Evolutionary conservation across 2,329 filamentous ascomycete species (phyloP).

Genomic region (Gremmenia infestans): DNA sequence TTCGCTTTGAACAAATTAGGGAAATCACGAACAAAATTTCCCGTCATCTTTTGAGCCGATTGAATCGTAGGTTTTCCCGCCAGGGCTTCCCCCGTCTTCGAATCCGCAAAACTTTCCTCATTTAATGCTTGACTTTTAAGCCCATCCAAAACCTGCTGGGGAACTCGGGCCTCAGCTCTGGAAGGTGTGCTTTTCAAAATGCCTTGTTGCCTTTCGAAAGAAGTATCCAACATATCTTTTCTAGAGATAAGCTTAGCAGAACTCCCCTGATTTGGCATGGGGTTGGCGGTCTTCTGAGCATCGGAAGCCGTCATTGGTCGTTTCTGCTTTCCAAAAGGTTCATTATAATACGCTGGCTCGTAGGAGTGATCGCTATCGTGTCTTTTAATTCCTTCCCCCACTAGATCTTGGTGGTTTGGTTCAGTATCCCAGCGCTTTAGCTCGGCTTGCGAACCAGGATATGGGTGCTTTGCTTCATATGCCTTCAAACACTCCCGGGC

Average conservation of each 20-base stretch:
- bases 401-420: neutral
- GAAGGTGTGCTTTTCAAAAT: too few species aligned
- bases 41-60: constrained; percentile 34
- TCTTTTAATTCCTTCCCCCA: too few species aligned
- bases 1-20: constrained; percentile 45
- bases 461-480: constrained; percentile 31
- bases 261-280: neutral
- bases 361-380: neutral
- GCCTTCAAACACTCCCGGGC: constrained; percentile 33
- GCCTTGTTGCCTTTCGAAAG: constrained; percentile 16
- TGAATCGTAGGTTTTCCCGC: neutral
- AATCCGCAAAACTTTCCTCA: neutral
- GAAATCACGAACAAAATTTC: constrained; percentile 47
- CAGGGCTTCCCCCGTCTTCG: neutral
- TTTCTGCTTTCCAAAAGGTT: constrained; percentile 21
- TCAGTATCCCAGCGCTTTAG: neutral
- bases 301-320: neutral
- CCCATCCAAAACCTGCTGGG: too few species aligned
- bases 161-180: too few species aligned
- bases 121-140: too few species aligned
- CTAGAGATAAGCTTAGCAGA: constrained; percentile 21
- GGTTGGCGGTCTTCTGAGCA: neutral
- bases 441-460: neutral
- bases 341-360: constrained; percentile 15
- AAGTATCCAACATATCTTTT: constrained; percentile 21